Base-by-base conservation (phyloP, 805 yeast species). In the Lipomyces starkeyi region DNA sequence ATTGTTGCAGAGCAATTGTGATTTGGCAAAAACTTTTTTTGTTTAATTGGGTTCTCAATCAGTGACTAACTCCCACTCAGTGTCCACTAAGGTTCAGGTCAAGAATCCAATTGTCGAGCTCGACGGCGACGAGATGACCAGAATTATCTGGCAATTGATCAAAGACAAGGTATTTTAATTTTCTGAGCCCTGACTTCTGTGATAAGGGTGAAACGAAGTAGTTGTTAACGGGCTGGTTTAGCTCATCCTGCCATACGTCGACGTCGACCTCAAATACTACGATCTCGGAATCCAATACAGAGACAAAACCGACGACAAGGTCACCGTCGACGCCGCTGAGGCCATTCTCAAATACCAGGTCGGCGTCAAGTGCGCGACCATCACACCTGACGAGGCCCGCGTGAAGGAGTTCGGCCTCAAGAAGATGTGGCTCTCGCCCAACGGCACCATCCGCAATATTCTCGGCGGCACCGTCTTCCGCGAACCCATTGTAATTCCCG, bases 121-220 rank as follows among this genome's bases (percentile, higher is more conserved):
- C 90, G 98, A 94, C 76, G 98, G 98, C 72, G 98, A 94, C 80
- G 98, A 94, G 82, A 91, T 90, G 91, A 94, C 98, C 77, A 86
- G 98, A 78, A 92, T 94, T 79, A 94, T 94, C 83, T 94, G 98
- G 98, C 85, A 91, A 74, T 80, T 88, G 75, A 94, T 94, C 81
- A 91, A 90, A 79, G 94, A 91, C 73, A 86, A 91, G 62, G 71
- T 68, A 62, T 32, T 53, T 25, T 25, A 13, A 22, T 53, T 29
- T 22, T 8, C 13, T 53, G 32, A 53, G 8, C 5, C 56, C 20
- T 11, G 17, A 20, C 11, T 27, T 27, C 29, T 11, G 22, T 7
- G 4, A 5, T 0, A 37, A 14, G 14, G 14, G 40, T 37, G 40
- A 37, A 35, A 11, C 5, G 2, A 8, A n/a, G 20, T 9, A 22